Conservation (phyloP, 2,329 filamentous ascomycete species). For the Calonectria hawksworthii region DNA sequence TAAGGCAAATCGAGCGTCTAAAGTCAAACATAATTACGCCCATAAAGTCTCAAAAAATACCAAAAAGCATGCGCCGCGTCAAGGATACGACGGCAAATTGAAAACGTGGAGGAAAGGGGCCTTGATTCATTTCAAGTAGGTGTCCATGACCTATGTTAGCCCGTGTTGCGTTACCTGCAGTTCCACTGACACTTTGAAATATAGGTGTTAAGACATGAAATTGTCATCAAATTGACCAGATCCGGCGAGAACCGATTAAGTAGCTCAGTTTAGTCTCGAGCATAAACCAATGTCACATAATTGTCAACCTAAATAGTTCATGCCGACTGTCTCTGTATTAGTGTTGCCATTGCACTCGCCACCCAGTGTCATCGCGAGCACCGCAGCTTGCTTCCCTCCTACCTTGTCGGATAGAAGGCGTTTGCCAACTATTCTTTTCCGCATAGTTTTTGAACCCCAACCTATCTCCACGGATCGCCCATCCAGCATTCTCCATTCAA, state of each 20-base stretch:
- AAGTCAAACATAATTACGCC: neutral
- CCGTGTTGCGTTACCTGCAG: neutral
- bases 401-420: neutral
- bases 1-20: constrained; percentile 46
- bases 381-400: neutral
- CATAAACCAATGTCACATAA: constrained; percentile 20
- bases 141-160: neutral
- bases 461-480: neutral
- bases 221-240: constrained; percentile 1
- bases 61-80: constrained; percentile 30
- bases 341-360: neutral
- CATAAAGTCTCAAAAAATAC: neutral
- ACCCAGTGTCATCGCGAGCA: neutral
- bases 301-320: neutral
- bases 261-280: neutral
- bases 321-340: neutral
- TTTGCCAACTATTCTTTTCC: neutral
- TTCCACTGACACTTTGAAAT: constrained; percentile 7
- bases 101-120: constrained; percentile 49
- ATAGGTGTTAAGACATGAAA: constrained; percentile 8
- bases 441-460: neutral
- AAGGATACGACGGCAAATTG: constrained; percentile 30
- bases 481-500: constrained; percentile 5
- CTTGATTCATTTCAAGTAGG: constrained; percentile 42
- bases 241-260: neutral